phyloP scores from a whole-genome alignment of 352 stramenopile species.

The Phytophthora meadii region DNA sequence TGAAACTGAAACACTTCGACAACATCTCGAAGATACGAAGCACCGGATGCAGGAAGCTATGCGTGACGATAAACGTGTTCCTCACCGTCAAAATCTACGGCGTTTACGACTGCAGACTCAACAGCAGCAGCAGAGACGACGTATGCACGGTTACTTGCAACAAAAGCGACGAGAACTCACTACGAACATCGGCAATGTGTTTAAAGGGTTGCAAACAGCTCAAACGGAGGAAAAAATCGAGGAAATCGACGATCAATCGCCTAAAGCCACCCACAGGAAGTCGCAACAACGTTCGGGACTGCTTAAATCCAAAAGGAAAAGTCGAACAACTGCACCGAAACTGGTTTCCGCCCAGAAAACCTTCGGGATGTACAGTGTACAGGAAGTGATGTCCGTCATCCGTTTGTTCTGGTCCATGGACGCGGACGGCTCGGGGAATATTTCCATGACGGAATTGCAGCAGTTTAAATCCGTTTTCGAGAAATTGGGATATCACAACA shows the following conservation, averaged over 20 bases:
- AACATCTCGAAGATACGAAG: constrained; percentile 56
- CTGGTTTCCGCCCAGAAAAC: constrained; percentile 29
- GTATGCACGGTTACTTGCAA: constrained; percentile 76
- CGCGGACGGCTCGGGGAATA: constrained; percentile 64
- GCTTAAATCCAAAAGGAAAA: constrained; percentile 2
- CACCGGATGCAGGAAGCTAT: constrained; percentile 59
- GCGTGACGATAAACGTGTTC: constrained; percentile 37
- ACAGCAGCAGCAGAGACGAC: constrained; percentile 56
- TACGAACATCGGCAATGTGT: constrained; percentile 73
- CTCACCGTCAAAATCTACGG: constrained; percentile 41
- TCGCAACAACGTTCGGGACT: constrained; percentile 7
- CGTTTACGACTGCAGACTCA: constrained; percentile 37
- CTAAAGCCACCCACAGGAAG: background rate
- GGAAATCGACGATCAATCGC: background rate
- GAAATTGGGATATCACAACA: constrained; percentile 69
- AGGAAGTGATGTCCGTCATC: constrained; percentile 80
- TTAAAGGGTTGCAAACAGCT: constrained; percentile 50
- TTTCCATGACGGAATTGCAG: constrained; percentile 61
- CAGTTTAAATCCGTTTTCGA: constrained; percentile 70
- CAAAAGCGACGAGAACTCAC: constrained; percentile 76
- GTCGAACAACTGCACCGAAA: constrained; percentile 1
- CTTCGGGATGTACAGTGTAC: constrained; percentile 75
- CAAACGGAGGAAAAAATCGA: background rate
- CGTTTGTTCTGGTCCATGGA: constrained; percentile 81
- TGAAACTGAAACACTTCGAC: constrained; percentile 25